phyloP scores from a whole-genome alignment of 805 yeast genomes.

The Candida rishiriensis region DNA sequence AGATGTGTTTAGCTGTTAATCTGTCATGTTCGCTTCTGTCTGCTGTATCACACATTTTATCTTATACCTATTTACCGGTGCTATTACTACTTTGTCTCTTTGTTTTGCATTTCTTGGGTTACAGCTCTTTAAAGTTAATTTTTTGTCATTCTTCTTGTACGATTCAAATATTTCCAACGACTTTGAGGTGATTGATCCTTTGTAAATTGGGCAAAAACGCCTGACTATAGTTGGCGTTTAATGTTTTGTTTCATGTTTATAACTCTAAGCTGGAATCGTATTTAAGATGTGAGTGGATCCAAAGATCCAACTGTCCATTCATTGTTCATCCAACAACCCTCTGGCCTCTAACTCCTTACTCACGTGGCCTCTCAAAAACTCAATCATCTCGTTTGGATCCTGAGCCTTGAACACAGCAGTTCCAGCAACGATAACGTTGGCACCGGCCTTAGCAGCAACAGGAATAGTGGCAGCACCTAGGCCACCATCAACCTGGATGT shows the following conservation, averaged over 20 bases:
- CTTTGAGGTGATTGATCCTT: no score
- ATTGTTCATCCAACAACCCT: constrained; percentile 35
- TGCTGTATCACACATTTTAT: not conserved
- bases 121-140: not conserved
- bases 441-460: constrained; percentile 92
- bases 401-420: constrained; percentile 85
- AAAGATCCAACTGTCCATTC: no score
- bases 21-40: no score
- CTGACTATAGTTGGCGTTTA: no score
- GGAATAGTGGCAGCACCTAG: constrained; percentile 82
- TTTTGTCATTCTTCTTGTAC: not conserved
- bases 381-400: constrained; percentile 72
- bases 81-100: not conserved
- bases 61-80: not conserved
- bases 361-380: constrained; percentile 60
- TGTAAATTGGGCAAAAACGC: no score
- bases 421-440: constrained; percentile 97
- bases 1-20: no score
- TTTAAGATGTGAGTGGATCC: no score
- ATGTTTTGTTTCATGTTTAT: no score
- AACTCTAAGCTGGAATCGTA: no score
- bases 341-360: constrained; percentile 39
- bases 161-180: no score
- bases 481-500: constrained; percentile 98
- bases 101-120: not conserved